These are phyloP conservation scores for Corallochytrium limacisporum DNA, from an alignment of 78 protist genomes.

Conservation along the genomic window DNA sequence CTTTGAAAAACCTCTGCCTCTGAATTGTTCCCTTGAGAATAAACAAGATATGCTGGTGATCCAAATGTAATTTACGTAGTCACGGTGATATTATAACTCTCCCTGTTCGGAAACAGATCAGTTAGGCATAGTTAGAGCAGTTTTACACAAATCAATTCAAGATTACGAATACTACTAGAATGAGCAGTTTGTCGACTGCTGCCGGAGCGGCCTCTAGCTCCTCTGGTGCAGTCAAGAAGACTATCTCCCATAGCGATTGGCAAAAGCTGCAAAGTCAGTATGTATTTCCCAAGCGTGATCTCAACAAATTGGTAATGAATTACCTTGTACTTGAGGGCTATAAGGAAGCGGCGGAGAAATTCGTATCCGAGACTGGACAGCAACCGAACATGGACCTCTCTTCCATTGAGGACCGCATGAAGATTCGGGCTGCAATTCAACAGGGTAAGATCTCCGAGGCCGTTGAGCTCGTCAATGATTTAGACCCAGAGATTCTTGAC, in stretches of 20 bases:
- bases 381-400: slow-evolving; percentile 20
- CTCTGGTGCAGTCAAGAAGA: slow-evolving; percentile 7
- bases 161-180: too few relatives aligned
- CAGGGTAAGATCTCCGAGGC: slow-evolving; percentile 61
- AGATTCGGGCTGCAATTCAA: slow-evolving; percentile 33
- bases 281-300: slow-evolving; percentile 15
- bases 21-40: too few relatives aligned
- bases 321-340: slow-evolving; percentile 73
- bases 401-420: slow-evolving; percentile 19
- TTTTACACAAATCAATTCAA: too few relatives aligned
- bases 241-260: not conserved
- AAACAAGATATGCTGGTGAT: too few relatives aligned
- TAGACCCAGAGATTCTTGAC: slow-evolving; percentile 64
- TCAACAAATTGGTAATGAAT: slow-evolving; percentile 68
- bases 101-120: too few relatives aligned
- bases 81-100: too few relatives aligned
- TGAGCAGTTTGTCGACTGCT: too few relatives aligned
- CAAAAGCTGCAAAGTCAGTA: not conserved
- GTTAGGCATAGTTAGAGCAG: too few relatives aligned
- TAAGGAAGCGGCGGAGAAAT: slow-evolving; percentile 37
- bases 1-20: too few relatives aligned
- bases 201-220: too few relatives aligned
- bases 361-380: slow-evolving; percentile 39
- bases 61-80: too few relatives aligned
- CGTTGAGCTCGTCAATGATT: slow-evolving; percentile 61